Percentiles rank a stretch among this genome's conserved stretches.
Evolutionary conservation across 2,329 filamentous ascomycete species (phyloP).

Genomic region (Aspergillus sergii): DNA sequence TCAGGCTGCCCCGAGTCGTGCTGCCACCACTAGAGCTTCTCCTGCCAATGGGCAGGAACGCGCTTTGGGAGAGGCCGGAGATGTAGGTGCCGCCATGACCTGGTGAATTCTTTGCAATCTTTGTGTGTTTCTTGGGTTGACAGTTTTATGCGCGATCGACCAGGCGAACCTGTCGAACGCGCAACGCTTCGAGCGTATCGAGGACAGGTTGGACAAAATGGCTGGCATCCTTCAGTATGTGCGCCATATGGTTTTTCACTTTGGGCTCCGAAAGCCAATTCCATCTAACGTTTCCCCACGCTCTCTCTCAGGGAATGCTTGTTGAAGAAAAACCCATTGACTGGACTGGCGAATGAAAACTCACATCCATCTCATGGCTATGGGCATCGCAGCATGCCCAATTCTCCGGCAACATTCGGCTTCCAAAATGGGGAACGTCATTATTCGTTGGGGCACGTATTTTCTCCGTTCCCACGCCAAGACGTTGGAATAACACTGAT

Average conservation of each 20-base stretch:
- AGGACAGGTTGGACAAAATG: conserved; percentile 26
- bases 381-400: background rate
- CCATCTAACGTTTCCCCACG: background rate
- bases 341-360: background rate
- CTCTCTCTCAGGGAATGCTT: conserved; percentile 14
- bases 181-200: conserved; percentile 23
- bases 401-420: background rate
- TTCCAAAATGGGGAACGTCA: background rate
- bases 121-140: background rate
- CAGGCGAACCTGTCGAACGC: conserved; percentile 9
- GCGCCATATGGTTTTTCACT: background rate
- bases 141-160: too few species aligned
- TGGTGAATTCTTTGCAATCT: too few species aligned
- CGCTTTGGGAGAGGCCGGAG: background rate
- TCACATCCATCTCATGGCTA: background rate
- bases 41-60: background rate
- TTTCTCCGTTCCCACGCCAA: background rate
- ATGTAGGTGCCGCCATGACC: background rate
- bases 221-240: conserved; percentile 23
- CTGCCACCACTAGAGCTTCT: background rate
- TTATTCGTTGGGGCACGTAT: background rate
- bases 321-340: conserved; percentile 6
- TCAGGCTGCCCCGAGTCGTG: conserved; percentile 10
- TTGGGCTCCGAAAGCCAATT: background rate
- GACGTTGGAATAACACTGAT: background rate